phyloP scores from a whole-genome alignment of 2,329 filamentous ascomycete species.

The Exserohilum rostratum region DNA sequence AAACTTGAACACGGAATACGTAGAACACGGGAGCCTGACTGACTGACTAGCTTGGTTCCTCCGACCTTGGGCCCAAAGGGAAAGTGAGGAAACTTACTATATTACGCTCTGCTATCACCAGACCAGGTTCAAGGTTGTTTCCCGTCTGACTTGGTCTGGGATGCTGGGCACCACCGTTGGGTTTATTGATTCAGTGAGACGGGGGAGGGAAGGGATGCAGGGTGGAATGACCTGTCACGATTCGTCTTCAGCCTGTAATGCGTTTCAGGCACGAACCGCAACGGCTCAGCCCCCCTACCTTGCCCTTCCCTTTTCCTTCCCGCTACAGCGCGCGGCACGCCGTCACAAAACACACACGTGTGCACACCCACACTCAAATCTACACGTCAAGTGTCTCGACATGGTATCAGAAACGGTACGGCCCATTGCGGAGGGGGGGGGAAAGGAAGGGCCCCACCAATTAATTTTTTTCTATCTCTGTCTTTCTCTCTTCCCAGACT shows the following conservation, averaged over 20 bases:
- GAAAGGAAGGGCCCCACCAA: neutral
- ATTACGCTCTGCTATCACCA: neutral
- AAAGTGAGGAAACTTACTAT: constrained; percentile 1
- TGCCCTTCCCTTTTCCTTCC: neutral
- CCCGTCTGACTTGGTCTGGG: neutral
- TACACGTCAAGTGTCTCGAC: constrained; percentile 1
- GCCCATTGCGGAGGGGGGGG: neutral
- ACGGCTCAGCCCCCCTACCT: neutral
- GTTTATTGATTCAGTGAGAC: constrained; percentile 3
- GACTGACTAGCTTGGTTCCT: neutral
- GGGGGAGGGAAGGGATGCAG: neutral
- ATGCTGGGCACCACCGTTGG: constrained; percentile 1
- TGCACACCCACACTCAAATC: neutral
- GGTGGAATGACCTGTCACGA: neutral
- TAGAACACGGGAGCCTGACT: neutral
- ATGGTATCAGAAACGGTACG: neutral
- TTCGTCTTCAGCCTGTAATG: neutral
- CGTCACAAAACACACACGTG: neutral
- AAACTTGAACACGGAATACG: neutral
- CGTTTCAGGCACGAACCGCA: constrained; percentile 5
- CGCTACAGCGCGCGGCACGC: neutral
- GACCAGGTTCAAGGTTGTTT: constrained; percentile 2
- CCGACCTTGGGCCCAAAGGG: neutral
- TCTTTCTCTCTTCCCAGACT: too few species aligned
- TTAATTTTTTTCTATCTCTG: too few species aligned